phyloP scores from a whole-genome alignment of 108 stramenopile species.

The Skeletonema costatum region DNA sequence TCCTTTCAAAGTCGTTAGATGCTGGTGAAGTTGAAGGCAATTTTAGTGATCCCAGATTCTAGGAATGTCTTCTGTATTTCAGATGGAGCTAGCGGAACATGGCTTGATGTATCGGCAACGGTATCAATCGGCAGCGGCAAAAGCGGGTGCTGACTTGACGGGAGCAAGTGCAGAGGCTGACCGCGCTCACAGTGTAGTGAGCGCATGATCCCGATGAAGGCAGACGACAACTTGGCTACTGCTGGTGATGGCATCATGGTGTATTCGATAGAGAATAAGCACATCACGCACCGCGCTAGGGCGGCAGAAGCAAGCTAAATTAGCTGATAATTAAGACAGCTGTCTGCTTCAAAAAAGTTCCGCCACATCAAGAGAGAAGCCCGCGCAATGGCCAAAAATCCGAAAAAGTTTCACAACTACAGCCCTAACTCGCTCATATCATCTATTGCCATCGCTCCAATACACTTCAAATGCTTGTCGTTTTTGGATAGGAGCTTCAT shows the following conservation, averaged over 20 bases:
- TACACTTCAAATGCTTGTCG: no score
- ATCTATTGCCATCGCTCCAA: no score
- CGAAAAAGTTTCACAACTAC: no score
- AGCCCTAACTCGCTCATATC: no score
- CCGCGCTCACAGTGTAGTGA: not conserved
- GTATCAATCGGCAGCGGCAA: not conserved
- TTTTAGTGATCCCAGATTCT: constrained; percentile 17
- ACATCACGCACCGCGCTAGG: no score
- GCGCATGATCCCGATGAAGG: not conserved
- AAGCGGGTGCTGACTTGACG: not conserved
- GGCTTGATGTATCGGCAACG: not conserved
- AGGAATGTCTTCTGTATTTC: not conserved
- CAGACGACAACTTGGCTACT: not conserved
- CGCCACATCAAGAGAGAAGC: no score
- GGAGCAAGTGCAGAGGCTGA: not conserved
- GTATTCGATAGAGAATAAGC: no score
- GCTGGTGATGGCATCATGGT: not conserved
- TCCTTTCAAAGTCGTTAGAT: constrained; percentile 50
- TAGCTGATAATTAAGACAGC: no score
- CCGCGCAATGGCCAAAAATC: no score
- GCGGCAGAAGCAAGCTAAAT: no score
- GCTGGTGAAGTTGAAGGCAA: constrained; percentile 47
- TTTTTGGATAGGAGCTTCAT: no score
- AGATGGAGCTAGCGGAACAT: not conserved
- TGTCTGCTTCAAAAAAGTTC: no score